Evolutionary conservation across 2,329 filamentous ascomycete species (phyloP), one percentile per base, ranked within the genome.

Genomic region (Cladosporium sp.): DNA sequence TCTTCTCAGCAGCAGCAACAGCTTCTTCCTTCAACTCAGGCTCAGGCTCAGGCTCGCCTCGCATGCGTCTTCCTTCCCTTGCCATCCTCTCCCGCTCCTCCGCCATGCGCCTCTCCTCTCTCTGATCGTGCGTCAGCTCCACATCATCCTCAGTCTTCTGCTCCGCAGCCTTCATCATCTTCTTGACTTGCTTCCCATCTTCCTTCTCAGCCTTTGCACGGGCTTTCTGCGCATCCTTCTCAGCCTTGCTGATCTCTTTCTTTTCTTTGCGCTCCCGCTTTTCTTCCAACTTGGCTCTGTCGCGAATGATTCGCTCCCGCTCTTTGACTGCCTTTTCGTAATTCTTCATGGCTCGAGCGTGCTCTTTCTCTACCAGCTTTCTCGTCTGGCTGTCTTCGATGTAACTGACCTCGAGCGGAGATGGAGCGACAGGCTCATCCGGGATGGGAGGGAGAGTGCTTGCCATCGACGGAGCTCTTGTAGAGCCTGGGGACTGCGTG

Each of bases 331-430:
- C 79, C 59, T 80, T 76, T 22, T 85, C 78, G 62, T 88, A 85
- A 7, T 74, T 73, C 61, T 87, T 87, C 27, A 81, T 72, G 1
- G 74, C 72, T 11, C 78, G 76, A 45, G 80, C 79, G 49, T 82
- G 75, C 59, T 88, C 84, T 51, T 84, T 86, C 59, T 88, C 82
- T 1, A 83, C 84, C 35, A 82, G 75, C 59, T 86, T 88, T 7
- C 81, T 79, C 22, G 79, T 72, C 6, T 81, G 78, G 59, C 84
- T 84, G 66, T 88, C 82, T 2, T 76, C 69, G 62, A 80, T 83
- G 40, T 74, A 69, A 38, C 73, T 71, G 1, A 83, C 64, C 57
- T 89, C 77, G 1, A 84, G 77, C 2, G 73, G 68, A 1, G 72
- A 53, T 16, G 65, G 65, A 43, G 78, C 72, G 4, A 69, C 55